Evolutionary conservation across 208 protist species (phyloP), one percentile per base, ranked within the genome.

Genomic region (Wallacemonas sp.): DNA sequence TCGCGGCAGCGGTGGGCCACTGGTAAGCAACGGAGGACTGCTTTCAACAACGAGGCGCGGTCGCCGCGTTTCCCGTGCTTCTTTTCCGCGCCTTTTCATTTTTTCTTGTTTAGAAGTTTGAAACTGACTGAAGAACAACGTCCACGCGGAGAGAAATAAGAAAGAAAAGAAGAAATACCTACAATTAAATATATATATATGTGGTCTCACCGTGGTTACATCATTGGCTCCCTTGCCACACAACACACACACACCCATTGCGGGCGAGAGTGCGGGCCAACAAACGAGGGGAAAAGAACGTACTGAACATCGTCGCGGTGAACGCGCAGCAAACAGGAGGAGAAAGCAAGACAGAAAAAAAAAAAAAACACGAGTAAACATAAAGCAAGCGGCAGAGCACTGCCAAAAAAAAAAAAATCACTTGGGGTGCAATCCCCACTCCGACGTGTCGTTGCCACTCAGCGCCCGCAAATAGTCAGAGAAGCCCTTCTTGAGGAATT

Each of bases 381-480:
- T 14, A 41, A 6, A 41, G 9, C 36, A 6, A 14, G 36, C 36
- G 14, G 36, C 36, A 14, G 36, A 14, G n/a, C n/a, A n/a, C n/a
- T n/a, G 14, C 6, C 36, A 41, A 41, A 41, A 41, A 41, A 41
- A 41, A 41, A 41, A 41, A 17, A 12, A 49, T n/a, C n/a, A 6
- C 42, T 49, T 49, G 42, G 42, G 42, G 42, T 49, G 42, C 1
- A 49, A n/a, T 6, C 42, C 42, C 42, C 42, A 49, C 42, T 49
- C 42, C 15, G 42, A 49, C 11, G 42, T 49, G 42, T 49, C 42
- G n/a, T 49, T 21, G n/a, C 42, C 42, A 21, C 42, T n/a, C n/a
- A 49, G 42, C 42, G 24, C 15, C 8, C 42, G 42, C 9, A 49
- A 21, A 21, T 49, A 49, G 42, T 49, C 42, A 6, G 42, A 49